Evolutionary conservation across 73 alveolate species (phyloP).

Genomic region (Symbiodinium natans): DNA sequence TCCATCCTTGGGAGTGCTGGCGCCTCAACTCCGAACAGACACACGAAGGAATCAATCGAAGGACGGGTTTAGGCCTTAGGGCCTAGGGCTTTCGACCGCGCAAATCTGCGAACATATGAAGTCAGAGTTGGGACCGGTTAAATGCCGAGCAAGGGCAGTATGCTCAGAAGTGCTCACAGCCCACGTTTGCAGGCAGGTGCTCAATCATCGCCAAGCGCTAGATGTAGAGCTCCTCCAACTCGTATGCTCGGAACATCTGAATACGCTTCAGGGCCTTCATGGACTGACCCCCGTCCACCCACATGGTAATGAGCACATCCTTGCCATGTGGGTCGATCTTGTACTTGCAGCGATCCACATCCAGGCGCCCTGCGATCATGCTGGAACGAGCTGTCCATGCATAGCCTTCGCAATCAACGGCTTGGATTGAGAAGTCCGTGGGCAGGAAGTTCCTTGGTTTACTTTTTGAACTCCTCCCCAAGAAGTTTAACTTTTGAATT

Average conservation of each 20-base stretch:
- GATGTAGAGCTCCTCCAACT: background rate
- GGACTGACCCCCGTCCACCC: background rate
- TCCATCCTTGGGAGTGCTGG: background rate
- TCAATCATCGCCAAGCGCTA: background rate
- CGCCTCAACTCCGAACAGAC: background rate
- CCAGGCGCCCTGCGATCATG: constrained; percentile 13
- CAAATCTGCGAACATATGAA: background rate
- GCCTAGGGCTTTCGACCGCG: too few relatives aligned
- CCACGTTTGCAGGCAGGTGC: too few relatives aligned
- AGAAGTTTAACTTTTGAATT: background rate
- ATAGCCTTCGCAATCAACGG: constrained; percentile 44
- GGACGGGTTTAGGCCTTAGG: too few relatives aligned
- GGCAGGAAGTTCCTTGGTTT: constrained; percentile 7
- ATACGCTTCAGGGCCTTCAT: background rate
- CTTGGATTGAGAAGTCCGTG: background rate
- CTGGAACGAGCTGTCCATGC: constrained; percentile 48
- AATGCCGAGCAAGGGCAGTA: background rate
- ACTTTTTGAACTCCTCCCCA: background rate
- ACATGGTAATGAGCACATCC: background rate
- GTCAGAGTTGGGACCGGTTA: background rate
- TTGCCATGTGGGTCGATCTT: constrained; percentile 59
- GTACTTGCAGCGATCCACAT: constrained; percentile 62
- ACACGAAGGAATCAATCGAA: background rate
- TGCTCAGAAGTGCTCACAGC: background rate
- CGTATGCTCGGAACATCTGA: background rate